phyloP scores from a whole-genome alignment of 163 green algal genomes.

The Chlorella variabilis region DNA sequence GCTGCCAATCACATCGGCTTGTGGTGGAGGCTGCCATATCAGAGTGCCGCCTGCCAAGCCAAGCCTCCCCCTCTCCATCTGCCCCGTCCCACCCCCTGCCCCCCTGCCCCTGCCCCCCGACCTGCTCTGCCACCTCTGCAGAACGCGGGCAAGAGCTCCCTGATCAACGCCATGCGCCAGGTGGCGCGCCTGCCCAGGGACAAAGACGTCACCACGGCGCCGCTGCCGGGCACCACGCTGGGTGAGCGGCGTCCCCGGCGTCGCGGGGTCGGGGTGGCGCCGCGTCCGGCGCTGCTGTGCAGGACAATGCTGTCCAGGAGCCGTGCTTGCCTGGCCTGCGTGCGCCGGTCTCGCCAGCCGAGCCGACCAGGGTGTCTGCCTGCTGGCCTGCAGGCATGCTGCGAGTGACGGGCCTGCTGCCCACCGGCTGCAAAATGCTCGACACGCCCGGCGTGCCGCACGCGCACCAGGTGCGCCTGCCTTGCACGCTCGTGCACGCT shows the following conservation, averaged over 20 bases:
- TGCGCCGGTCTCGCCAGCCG: no score
- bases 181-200: constrained; percentile 53
- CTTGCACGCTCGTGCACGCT: neutral
- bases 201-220: constrained; percentile 75
- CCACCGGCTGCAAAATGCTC: constrained; percentile 75
- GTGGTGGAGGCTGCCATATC: no score
- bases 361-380: no score
- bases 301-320: no score
- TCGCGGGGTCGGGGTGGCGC: no score
- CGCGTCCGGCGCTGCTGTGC: neutral
- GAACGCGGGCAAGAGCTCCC: constrained; percentile 94
- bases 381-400: constrained; percentile 71
- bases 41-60: no score
- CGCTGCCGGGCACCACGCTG: constrained; percentile 94
- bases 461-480: constrained; percentile 54
- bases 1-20: no score
- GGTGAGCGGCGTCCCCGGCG: constrained; percentile 43
- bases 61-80: no score
- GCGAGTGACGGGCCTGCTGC: constrained; percentile 84
- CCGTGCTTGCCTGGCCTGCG: no score
- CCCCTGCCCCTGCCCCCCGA: neutral
- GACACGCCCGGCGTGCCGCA: constrained; percentile 97
- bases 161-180: constrained; percentile 93
- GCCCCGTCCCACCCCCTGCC: no score
- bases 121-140: constrained; percentile 43